Evolutionary conservation across 176 grass and related monocot genomes (phyloP), one percentile per base, ranked within the genome.

Genomic region (Triticum monococcum): DNA sequence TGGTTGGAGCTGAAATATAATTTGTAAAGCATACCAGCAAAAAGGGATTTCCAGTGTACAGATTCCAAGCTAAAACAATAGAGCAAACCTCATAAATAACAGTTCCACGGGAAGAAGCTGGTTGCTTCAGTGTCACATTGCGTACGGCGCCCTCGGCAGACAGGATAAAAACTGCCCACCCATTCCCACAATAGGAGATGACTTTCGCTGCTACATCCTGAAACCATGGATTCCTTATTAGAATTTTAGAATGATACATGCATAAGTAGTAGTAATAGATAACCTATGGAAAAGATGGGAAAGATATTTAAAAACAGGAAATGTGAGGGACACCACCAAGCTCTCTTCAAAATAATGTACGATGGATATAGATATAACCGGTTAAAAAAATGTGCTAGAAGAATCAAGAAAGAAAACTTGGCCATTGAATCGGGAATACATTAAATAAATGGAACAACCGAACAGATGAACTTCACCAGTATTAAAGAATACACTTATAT

Each of bases 111-210:
- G 80, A 89, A 87, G 84, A 89, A 75, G 82, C 81, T 7, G 81
- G 77, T 79, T 89, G 91, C 23, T 61, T 61, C 37, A 95, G 78
- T 45, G 91, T 91, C 45, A 93, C 86, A 50, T 87, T 91, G 16
- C 91, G 89, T 85, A 95, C 83, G 52, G 41, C 66, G 32, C 93
- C 93, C 91, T 91, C 85, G 31, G 93, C 93, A 36, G 93, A 89
- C 33, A 91, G 81, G 65, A 93, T 83, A 87, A 81, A 92, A 89
- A 95, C 84, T 28, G 81, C 86, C 79, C 88, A 90, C 66, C 91
- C 93, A 83, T 91, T 84, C 32, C 72, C 54, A 80, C 84, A 91
- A 92, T 83, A 92, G 26, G 91, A 87, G 86, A 92, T 90, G 33
- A 86, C 83, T 68, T 86, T 91, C 9, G 84, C 77, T 3, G 66